Conservation (phyloP, 495 filamentous ascomycete genomes). For the Thermothielavioides terrestris region DNA sequence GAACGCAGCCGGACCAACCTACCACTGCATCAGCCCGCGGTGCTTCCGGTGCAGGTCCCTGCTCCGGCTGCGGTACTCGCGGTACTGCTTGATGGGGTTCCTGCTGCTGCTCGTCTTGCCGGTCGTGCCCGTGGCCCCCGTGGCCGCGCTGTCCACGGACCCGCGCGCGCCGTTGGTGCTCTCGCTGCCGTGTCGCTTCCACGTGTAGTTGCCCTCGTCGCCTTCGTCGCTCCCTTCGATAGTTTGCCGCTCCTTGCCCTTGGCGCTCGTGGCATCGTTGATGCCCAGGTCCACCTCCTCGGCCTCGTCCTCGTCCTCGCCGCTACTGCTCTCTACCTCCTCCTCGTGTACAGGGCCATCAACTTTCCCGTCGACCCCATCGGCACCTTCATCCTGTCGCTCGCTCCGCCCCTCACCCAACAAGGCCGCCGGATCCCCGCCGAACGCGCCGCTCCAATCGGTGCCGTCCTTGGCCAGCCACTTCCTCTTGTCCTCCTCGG, state of each 20-base stretch:
- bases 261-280: conserved; percentile 29
- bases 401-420: conserved; percentile 22
- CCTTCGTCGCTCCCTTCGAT: not conserved
- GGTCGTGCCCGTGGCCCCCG: conserved; percentile 2
- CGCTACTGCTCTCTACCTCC: conserved; percentile 32
- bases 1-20: too few relatives aligned
- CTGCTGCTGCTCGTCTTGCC: conserved; percentile 24
- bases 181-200: not conserved
- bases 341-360: too few relatives aligned
- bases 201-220: conserved; percentile 10
- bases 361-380: conserved; percentile 20
- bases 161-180: conserved; percentile 4
- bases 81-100: conserved; percentile 40
- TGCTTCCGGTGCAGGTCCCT: conserved; percentile 58
- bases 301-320: conserved; percentile 25
- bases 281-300: conserved; percentile 37
- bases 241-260: not conserved
- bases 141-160: conserved; percentile 17
- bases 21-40: conserved; percentile 69
- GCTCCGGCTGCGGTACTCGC: conserved; percentile 46
- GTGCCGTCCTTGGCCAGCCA: conserved; percentile 75
- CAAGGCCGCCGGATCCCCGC: conserved; percentile 47
- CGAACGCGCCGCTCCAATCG: conserved; percentile 86
- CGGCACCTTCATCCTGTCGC: conserved; percentile 38
- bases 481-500: conserved; percentile 58